Base-by-base conservation (phyloP, 1,284 basidiomycete species). In the Trichosporon asahii region DNA sequence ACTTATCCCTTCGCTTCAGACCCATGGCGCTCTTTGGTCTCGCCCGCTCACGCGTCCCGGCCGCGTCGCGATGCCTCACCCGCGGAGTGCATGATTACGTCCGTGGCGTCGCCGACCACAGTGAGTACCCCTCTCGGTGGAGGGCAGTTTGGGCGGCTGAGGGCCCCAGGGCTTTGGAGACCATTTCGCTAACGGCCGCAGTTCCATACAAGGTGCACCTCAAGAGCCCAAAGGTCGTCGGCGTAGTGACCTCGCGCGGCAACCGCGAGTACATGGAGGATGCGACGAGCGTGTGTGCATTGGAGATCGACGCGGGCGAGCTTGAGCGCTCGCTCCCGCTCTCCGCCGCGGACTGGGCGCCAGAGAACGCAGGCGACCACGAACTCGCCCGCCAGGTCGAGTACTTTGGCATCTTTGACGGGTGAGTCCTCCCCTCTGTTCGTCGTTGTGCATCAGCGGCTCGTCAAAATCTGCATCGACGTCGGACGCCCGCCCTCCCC, bases 321-420 rank as follows among this genome's bases (percentile, higher is more conserved):
- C 86, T 96, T 7, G 86, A 86, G 66, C 75, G 86, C 33, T 90
- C 87, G 73, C 84, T 91, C 64, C 89, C 89, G 77, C 89, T 88
- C 74, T 81, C 84, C 33, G 80, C 68, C 12, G n/a, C n/a, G n/a
- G 87, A 90, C 67, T 95, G 93, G 93, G 86, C 91, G 74, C 88
- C 90, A 0, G 40, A 65, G 3, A 70, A 72, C 35, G 76, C 78
- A 21, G 81, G 76, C 3, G 80, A 79, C 21, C 85, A 88, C 5
- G 87, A 86, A n/a, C 84, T 91, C 44, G 86, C 90, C 4, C 84
- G 88, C n/a, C 93, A 95, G 81, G 90, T 90, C 5, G 86, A 92
- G 2, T 93, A 91, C 75, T 89, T 94, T 55, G 94, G 93, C 18
- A 90, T 96, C 68, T 96, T 93, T 80, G 94, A 95, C 71, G 94